Evolutionary conservation across 75 land plant species (phyloP).

Genomic region (Pinus taeda): DNA sequence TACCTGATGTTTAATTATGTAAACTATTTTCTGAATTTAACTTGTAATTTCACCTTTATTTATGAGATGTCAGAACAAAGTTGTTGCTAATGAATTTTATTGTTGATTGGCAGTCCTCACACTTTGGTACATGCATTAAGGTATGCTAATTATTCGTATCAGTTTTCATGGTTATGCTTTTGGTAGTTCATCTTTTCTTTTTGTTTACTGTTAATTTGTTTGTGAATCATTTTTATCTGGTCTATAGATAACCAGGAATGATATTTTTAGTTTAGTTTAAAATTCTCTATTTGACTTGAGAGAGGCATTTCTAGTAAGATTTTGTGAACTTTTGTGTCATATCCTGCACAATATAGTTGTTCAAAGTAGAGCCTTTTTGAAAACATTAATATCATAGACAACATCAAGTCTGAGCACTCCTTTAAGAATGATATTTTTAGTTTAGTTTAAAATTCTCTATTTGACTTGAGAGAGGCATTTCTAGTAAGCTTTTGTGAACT

Average conservation of each 20-base stretch:
- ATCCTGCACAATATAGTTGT: not conserved
- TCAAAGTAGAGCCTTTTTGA: not conserved
- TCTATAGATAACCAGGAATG: not conserved
- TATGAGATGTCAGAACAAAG: not conserved
- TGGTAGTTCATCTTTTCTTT: not conserved
- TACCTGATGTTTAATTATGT: not conserved
- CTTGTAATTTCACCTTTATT: not conserved
- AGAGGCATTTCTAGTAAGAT: not conserved
- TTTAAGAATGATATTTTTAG: not conserved
- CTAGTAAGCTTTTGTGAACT: not conserved
- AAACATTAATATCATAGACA: not conserved
- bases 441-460: not conserved
- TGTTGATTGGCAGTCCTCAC: constrained; percentile 82
- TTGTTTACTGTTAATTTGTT: not conserved
- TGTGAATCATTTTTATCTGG: not conserved
- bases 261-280: not conserved
- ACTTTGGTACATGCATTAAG: constrained; percentile 94
- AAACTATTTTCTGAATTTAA: not conserved
- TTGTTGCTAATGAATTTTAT: not conserved
- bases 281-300: not conserved
- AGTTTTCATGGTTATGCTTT: not conserved
- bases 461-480: not conserved
- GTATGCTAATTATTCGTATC: constrained; percentile 27
- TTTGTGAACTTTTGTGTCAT: not conserved
- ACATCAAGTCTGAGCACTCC: not conserved